These are phyloP conservation scores for Quercus lobata DNA, from an alignment of 331 rosid species.

Conservation along the genomic window DNA sequence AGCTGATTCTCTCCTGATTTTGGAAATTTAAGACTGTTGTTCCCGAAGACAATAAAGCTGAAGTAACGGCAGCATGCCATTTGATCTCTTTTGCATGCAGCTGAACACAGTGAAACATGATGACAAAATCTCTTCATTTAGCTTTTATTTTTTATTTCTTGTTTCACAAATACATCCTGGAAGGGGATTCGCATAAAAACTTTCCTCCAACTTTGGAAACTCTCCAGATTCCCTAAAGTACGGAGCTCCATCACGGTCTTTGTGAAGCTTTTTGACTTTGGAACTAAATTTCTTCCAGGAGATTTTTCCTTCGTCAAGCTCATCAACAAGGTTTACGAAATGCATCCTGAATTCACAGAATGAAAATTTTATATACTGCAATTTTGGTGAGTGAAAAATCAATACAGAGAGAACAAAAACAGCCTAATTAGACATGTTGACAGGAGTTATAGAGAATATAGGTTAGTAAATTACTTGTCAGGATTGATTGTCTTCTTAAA, in stretches of 20 bases:
- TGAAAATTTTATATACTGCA: conserved; percentile 4
- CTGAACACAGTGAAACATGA: conserved; percentile 3
- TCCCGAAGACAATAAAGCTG: background rate
- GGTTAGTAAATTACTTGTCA: conserved; percentile 62
- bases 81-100: conserved; percentile 16
- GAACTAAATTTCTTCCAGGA: conserved; percentile 90
- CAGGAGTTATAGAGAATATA: conserved; percentile 8
- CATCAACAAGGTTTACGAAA: conserved; percentile 83
- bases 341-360: conserved; percentile 62
- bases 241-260: conserved; percentile 72
- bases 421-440: background rate
- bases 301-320: conserved; percentile 69
- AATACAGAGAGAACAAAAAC: background rate
- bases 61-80: conserved; percentile 7
- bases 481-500: conserved; percentile 93
- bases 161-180: conserved; percentile 87
- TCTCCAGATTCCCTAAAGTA: conserved; percentile 73
- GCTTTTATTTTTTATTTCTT: conserved; percentile 26
- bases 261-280: conserved; percentile 67
- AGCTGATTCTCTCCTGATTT: background rate
- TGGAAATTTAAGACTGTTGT: conserved; percentile 20
- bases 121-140: background rate
- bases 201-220: conserved; percentile 91
- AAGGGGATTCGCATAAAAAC: conserved; percentile 88
- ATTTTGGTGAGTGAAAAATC: background rate